Conservation (phyloP, 116 monocot species). For the Dioscorea cayenensis region DNA sequence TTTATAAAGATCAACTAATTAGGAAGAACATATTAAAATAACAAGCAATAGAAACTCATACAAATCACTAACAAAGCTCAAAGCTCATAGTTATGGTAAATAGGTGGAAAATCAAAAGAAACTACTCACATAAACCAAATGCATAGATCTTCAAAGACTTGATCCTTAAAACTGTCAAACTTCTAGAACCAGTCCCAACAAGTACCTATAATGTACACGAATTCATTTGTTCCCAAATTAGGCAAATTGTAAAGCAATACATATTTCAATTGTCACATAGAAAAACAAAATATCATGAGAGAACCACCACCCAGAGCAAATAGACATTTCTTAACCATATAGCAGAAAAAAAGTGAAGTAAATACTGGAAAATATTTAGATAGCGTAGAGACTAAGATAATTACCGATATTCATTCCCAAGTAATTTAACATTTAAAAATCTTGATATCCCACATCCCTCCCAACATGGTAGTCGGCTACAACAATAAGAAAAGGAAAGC, state of each 20-base stretch:
- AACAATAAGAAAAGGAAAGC: too few relatives aligned
- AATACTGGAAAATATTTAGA: too few relatives aligned
- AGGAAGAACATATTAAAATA: not conserved
- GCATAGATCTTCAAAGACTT: constrained; percentile 87
- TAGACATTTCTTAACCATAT: too few relatives aligned
- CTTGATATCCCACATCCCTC: too few relatives aligned
- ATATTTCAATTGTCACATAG: not conserved
- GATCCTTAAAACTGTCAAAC: constrained; percentile 61
- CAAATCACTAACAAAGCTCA: not conserved
- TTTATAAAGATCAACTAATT: not conserved
- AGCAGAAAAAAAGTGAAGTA: too few relatives aligned
- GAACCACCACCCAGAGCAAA: not conserved
- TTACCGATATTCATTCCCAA: too few relatives aligned
- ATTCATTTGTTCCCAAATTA: not conserved
- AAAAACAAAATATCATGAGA: constrained; percentile 1
- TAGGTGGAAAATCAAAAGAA: not conserved
- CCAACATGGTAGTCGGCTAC: too few relatives aligned
- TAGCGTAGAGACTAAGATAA: too few relatives aligned
- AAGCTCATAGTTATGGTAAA: not conserved
- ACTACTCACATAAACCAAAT: constrained; percentile 92
- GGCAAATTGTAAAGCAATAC: not conserved
- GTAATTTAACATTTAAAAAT: too few relatives aligned
- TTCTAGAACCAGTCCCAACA: constrained; percentile 88
- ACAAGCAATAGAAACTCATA: not conserved
- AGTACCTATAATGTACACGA: constrained; percentile 57